Conservation (phyloP, 805 yeast genomes). For the Kazachstania viticola region DNA sequence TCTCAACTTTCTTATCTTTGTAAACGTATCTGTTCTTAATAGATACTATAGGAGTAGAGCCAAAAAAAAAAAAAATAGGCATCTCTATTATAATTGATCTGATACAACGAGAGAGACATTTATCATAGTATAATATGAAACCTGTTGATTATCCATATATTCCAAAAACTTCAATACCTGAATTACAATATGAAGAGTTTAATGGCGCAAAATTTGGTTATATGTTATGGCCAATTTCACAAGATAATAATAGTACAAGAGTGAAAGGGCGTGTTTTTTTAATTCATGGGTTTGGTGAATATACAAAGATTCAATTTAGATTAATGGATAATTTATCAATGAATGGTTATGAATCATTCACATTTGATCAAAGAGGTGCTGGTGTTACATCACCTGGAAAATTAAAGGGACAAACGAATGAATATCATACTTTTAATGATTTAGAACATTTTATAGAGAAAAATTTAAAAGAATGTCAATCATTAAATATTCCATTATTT, state of each 20-base stretch:
- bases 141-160: constrained; percentile 16
- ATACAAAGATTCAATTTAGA: constrained; percentile 36
- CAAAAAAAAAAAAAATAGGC: too few species aligned
- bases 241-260: not conserved
- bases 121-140: not conserved
- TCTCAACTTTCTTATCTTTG: too few species aligned
- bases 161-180: constrained; percentile 12
- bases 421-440: constrained; percentile 44
- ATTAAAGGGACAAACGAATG: constrained; percentile 45
- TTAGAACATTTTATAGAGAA: constrained; percentile 38
- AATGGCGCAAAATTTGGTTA: constrained; percentile 22
- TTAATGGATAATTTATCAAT: constrained; percentile 41
- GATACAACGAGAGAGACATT: too few species aligned
- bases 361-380: constrained; percentile 68
- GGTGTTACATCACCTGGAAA: constrained; percentile 51
- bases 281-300: constrained; percentile 68
- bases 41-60: too few species aligned
- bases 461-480: constrained; percentile 14
- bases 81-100: too few species aligned
- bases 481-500: constrained; percentile 26
- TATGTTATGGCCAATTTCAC: constrained; percentile 18
- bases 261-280: constrained; percentile 43
- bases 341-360: constrained; percentile 52
- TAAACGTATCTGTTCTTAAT: too few species aligned
- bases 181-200: constrained; percentile 15